Base-by-base conservation (phyloP, 163 green algal species). In the Prototheca cutis region DNA sequence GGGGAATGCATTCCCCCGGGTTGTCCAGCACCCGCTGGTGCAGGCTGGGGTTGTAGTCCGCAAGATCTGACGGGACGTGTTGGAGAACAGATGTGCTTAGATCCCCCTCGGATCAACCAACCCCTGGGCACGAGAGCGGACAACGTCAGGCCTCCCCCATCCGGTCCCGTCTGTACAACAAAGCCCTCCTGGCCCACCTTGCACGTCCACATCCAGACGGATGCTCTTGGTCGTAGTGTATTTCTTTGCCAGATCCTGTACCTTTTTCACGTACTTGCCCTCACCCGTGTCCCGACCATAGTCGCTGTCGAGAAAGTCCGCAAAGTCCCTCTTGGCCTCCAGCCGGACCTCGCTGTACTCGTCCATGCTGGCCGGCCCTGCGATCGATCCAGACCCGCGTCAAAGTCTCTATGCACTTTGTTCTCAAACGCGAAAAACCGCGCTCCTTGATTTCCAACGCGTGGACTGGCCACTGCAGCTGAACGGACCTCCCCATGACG, bases 231-330 rank as follows among this genome's bases (percentile, higher is more conserved):
- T 73, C 2, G 63, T 34, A 2, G 72, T 21, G 34, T 88, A 79
- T 3, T 85, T 71, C 17, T 75, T 74, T 13, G 82, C 68, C 31
- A 89, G 58, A 17, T 77, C 66, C 27, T 71, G 59, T 21, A 93
- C 74, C 61, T 76, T 66, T 13, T 74, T 40, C 36, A 72, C 68
- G 42, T 87, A 82, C 29, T 67, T 63, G 24, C 68, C 59, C 13
- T 57, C 24, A 32, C 58, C 36, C 59, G 48, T 87, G 74, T 62
- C 71, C n/a, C 77, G 54, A 10, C 70, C 72, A 49, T 86, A 82
- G 29, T 90, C 82, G 13, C 74, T 66, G 32, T 90, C 82, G 10
- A 95, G 67, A 58, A 95, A 93, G 28, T 88, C 81, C 0, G 68
- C 65, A 69, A 93, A 93, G 27, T 80, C 59, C 3, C 84, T 66